Percentiles rank a stretch among this genome's conserved stretches.
phyloP scores from a whole-genome alignment of 2,329 filamentous ascomycete species.

The Fusarium pilosicola region DNA sequence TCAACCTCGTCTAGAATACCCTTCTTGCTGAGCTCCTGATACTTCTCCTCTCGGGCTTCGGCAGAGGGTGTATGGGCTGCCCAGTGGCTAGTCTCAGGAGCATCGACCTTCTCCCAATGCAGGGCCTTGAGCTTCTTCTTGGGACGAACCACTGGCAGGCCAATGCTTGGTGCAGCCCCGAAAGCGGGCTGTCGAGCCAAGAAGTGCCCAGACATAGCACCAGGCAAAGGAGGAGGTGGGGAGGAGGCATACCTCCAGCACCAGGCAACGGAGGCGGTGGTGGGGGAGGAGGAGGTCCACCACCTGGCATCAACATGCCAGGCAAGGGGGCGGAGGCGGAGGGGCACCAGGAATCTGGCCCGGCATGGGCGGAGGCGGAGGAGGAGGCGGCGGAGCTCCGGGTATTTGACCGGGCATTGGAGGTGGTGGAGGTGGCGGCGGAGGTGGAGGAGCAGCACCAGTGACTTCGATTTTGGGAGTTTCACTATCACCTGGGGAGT shows the following conservation, averaged over 20 bases:
- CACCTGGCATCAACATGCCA: not conserved
- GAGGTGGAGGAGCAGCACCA: slow-evolving; percentile 49
- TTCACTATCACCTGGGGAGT: slow-evolving; percentile 71
- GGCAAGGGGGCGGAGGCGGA: not conserved
- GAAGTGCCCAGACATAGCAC: slow-evolving; percentile 79
- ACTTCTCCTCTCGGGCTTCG: slow-evolving; percentile 93
- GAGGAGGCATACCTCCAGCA: slow-evolving; percentile 55
- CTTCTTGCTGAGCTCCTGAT: slow-evolving; percentile 89
- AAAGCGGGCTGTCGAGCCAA: slow-evolving; percentile 71
- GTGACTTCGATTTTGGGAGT: slow-evolving; percentile 70
- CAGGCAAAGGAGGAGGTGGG: slow-evolving; percentile 74
- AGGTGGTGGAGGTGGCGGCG: not conserved
- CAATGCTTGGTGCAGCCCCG: slow-evolving; percentile 65
- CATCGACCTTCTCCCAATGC: slow-evolving; percentile 99
- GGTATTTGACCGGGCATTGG: not conserved
- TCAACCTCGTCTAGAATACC: slow-evolving; percentile 98
- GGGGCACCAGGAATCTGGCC: too few relatives aligned
- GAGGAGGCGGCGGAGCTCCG: not conserved
- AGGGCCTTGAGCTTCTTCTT: slow-evolving; percentile 99
- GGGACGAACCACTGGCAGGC: slow-evolving; percentile 83
- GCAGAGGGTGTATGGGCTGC: slow-evolving; percentile 85
- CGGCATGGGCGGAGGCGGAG: not conserved
- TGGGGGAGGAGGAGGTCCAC: slow-evolving; percentile 31
- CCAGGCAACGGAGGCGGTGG: slow-evolving; percentile 49
- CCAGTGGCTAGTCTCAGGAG: slow-evolving; percentile 92